Conservation (phyloP, 257 asterid genomes). For the Solanum raphanifolium region DNA sequence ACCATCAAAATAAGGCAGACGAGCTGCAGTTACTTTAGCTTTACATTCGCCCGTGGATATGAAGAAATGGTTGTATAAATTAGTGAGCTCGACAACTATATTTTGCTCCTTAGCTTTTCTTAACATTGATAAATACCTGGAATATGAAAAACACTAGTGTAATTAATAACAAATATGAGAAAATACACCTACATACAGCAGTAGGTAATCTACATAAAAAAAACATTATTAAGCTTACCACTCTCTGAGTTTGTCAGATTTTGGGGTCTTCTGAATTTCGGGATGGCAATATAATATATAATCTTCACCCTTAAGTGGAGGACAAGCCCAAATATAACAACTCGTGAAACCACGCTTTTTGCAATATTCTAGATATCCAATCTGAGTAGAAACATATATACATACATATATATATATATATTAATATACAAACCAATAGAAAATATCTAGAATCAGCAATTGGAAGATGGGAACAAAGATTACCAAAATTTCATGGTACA, state of each 20-base stretch:
- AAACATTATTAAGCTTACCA: constrained; percentile 46
- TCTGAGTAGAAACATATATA: constrained; percentile 31
- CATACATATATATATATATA: neutral
- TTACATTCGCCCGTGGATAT: constrained; percentile 70
- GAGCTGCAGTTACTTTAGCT: constrained; percentile 93
- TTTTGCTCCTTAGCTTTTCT: constrained; percentile 77
- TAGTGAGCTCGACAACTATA: constrained; percentile 78
- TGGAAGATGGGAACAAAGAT: constrained; percentile 9
- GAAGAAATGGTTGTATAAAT: constrained; percentile 85
- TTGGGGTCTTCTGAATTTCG: constrained; percentile 98
- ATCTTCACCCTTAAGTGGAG: constrained; percentile 97
- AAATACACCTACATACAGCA: constrained; percentile 1
- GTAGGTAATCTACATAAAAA: neutral
- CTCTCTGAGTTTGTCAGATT: constrained; percentile 96
- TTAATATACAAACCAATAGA: constrained; percentile 3
- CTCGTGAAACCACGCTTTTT: constrained; percentile 92
- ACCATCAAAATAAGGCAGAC: constrained; percentile 96
- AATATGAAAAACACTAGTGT: constrained; percentile 8
- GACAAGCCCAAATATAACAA: constrained; percentile 99
- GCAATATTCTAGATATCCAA: constrained; percentile 93
- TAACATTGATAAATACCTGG: constrained; percentile 93
- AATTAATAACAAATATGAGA: neutral
- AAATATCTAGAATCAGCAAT: neutral
- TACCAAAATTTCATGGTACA: constrained; percentile 97
- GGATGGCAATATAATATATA: constrained; percentile 97